Evolutionary conservation across 192 early-diverging fungal species (phyloP).

Genomic region (Dispira simplex): DNA sequence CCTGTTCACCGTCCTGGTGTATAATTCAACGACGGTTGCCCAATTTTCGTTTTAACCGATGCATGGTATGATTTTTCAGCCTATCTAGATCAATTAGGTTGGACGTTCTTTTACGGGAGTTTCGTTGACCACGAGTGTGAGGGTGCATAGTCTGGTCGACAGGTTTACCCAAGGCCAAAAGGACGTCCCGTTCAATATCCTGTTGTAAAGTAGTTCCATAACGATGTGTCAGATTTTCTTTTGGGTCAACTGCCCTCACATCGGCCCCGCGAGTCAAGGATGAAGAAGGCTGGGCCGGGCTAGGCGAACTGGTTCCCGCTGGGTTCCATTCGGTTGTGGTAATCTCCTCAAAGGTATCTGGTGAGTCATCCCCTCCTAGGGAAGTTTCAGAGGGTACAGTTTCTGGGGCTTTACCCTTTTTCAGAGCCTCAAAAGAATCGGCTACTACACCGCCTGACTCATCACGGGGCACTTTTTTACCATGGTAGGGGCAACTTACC

Average conservation of each 20-base stretch:
- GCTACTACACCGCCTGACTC: slow-evolving; percentile 17
- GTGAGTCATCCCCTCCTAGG: background rate
- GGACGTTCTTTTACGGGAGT: background rate
- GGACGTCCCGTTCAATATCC: slow-evolving; percentile 6
- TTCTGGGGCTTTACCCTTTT: background rate
- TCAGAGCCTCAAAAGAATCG: background rate
- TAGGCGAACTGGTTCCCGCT: background rate
- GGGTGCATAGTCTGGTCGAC: background rate
- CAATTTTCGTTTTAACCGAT: background rate
- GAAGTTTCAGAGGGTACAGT: background rate
- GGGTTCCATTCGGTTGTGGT: too few species aligned
- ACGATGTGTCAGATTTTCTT: background rate
- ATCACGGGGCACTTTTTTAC: slow-evolving; percentile 38
- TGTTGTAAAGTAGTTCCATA: background rate
- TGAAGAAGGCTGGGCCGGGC: background rate
- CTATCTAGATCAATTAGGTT: slow-evolving; percentile 6
- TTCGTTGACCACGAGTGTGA: background rate
- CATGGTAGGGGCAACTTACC: slow-evolving; percentile 51
- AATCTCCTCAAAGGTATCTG: slow-evolving; percentile 1
- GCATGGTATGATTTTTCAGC: background rate
- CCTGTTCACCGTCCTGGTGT: too few species aligned
- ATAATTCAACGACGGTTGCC: background rate
- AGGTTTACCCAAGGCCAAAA: background rate
- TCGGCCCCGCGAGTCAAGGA: background rate
- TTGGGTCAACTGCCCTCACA: background rate